Percentiles rank a stretch among this genome's conserved stretches.
Conservation (phyloP, 371 early-diverging fungal genomes). For the Lichtheimia ramosa region DNA sequence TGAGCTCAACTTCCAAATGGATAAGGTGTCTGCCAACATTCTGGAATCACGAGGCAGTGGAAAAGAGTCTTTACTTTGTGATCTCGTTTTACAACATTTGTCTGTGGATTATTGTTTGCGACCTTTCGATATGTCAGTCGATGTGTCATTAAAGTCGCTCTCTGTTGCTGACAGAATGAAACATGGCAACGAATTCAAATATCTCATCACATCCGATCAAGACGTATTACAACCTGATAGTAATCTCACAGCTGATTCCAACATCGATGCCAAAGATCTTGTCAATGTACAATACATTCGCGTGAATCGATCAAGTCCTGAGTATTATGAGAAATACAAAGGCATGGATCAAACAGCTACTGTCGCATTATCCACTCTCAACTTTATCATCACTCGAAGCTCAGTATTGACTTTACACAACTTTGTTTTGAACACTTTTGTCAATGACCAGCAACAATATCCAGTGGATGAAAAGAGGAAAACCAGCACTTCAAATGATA, state of each 20-base stretch:
- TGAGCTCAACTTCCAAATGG: constrained; percentile 72
- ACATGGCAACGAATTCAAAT: constrained; percentile 64
- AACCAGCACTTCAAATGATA: background rate
- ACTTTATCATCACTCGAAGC: constrained; percentile 82
- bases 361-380: constrained; percentile 81
- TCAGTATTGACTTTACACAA: constrained; percentile 85
- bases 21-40: constrained; percentile 69
- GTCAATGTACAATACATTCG: constrained; percentile 75
- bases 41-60: constrained; percentile 36
- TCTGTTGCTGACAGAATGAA: constrained; percentile 77
- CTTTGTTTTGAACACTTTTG: constrained; percentile 87
- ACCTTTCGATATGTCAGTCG: constrained; percentile 72
- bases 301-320: constrained; percentile 74
- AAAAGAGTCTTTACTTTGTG: constrained; percentile 61
- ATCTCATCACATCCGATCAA: constrained; percentile 64
- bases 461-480: background rate
- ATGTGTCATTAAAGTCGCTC: constrained; percentile 73
- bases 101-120: constrained; percentile 68
- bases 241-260: background rate
- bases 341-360: constrained; percentile 84
- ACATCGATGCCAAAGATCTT: constrained; percentile 52
- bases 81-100: constrained; percentile 73
- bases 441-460: constrained; percentile 14
- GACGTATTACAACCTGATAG: constrained; percentile 13
- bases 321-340: constrained; percentile 71